Evolutionary conservation across 164 flowering plant species (phyloP), one percentile per base, ranked within the genome.

Genomic region (Magnolia changhungtana): DNA sequence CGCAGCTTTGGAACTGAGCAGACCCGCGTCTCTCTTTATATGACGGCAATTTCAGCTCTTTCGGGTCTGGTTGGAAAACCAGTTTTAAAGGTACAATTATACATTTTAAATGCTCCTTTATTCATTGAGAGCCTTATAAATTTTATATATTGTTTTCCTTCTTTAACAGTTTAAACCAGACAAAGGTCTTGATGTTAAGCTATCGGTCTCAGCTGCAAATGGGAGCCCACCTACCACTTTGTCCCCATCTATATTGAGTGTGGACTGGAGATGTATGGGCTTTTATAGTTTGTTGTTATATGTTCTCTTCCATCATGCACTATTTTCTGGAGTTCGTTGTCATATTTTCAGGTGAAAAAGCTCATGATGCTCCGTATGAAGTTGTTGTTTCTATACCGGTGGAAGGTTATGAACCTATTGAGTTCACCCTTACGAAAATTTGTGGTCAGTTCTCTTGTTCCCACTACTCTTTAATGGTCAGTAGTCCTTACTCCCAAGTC

Each of bases 1-100:
- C 83, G 84, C 90, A 93, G 99, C 89, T 93, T 96, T 79, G 82
- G 79, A 50, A 93, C 99, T 37, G 96, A 89, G 69, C 98, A 93
- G 81, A 84, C 89, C 80, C 88, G 79, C 72, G 90, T 93, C 50
- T 75, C 90, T 59, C 92, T 96, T 51, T 92, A 92, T 75, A 84
- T 95, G 89, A 93, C 99, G 77, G 93, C 98, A 66, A 77, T 92
- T 82, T 88, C 96, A 73, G 85, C 98, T 45, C 86, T 84, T 77
- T 91, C 97, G 20, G 76, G 76, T 23, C 85, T 89, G 81, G 95
- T 93, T 81, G 81, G 83, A 76, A 90, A 91, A 76, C 97, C 99
- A 45, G 70, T 78, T 63, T 27, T 89, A 67, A 82, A 89, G 97
- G 99, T 95, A 80, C 8, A 18, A 23, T n/a, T n/a, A 8, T 16